phyloP scores from a whole-genome alignment of 306 rosid species.

The Trichosanthes cucumerina region DNA sequence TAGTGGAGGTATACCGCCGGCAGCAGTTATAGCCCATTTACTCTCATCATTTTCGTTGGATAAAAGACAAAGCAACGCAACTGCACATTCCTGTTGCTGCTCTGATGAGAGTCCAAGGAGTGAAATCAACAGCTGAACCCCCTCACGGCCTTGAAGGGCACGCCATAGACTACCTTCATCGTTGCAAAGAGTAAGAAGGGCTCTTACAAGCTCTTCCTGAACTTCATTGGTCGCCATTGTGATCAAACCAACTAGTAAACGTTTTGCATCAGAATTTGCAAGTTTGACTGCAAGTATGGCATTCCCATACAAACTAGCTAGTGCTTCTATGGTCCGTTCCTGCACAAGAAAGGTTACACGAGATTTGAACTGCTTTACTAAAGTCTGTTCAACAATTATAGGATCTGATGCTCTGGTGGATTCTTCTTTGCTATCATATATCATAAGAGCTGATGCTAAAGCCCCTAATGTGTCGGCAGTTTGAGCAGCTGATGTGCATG shows the following conservation, averaged over 20 bases:
- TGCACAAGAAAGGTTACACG: conserved; percentile 72
- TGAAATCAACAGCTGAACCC: conserved; percentile 88
- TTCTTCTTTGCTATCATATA: conserved; percentile 82
- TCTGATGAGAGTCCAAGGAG: conserved; percentile 96
- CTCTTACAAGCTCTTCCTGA: conserved; percentile 79
- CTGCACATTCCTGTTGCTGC: conserved; percentile 99
- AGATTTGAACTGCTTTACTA: conserved; percentile 71
- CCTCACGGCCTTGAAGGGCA: conserved; percentile 94
- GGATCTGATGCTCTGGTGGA: conserved; percentile 82
- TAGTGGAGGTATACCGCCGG: conserved; percentile 98
- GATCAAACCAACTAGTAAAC: conserved; percentile 90
- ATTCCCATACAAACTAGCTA: conserved; percentile 93
- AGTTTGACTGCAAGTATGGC: conserved; percentile 58
- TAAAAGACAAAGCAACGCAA: conserved; percentile 83
- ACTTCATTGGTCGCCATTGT: conserved; percentile 91
- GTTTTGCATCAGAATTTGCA: conserved; percentile 75
- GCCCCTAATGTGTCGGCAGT: conserved; percentile 94
- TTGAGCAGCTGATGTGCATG: conserved; percentile 82
- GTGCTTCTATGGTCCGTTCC: conserved; percentile 94
- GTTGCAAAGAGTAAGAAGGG: conserved; percentile 73
- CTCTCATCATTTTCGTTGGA: conserved; percentile 92
- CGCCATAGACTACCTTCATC: conserved; percentile 81
- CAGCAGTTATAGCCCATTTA: conserved; percentile 99
- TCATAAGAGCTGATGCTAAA: conserved; percentile 97
- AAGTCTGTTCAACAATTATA: conserved; percentile 59